A percentile compares a stretch with the other conserved stretches of the same genome.
phyloP scores from a whole-genome alignment of 345 rosid genomes.

The Reutealis trisperma region DNA sequence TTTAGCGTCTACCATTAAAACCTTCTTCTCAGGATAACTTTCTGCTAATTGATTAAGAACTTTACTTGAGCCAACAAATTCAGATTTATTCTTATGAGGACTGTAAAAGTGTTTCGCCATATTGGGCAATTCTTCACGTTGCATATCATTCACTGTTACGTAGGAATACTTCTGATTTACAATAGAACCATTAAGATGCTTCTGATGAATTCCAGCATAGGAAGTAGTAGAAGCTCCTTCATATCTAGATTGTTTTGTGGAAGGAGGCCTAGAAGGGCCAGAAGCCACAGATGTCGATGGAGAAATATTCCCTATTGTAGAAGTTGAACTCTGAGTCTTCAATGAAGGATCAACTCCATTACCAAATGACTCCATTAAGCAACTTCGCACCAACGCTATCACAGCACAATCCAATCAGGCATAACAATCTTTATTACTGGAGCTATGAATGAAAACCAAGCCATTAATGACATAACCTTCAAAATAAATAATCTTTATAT shows the following conservation, averaged over 20 bases:
- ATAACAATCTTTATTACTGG: constrained; percentile 3
- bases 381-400: constrained; percentile 39
- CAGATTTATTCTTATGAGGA: constrained; percentile 26
- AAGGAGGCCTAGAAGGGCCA: constrained; percentile 40
- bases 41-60: constrained; percentile 19
- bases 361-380: constrained; percentile 59
- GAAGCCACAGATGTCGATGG: constrained; percentile 30
- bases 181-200: constrained; percentile 32
- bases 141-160: constrained; percentile 16
- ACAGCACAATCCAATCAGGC: constrained; percentile 35
- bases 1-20: constrained; percentile 21
- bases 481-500: constrained; percentile 19
- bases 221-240: constrained; percentile 31
- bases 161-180: constrained; percentile 33
- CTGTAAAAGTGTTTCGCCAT: constrained; percentile 34
- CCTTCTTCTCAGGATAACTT: constrained; percentile 24
- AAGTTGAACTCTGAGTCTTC: constrained; percentile 39
- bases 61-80: constrained; percentile 18
- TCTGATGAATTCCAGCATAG: constrained; percentile 16
- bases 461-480: constrained; percentile 16
- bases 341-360: constrained; percentile 47
- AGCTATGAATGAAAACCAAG: constrained; percentile 16
- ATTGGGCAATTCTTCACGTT: constrained; percentile 34
- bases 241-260: constrained; percentile 43
- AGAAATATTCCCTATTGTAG: constrained; percentile 32